Evolutionary conservation across 306 rosid genomes (phyloP), one percentile per base, ranked within the genome.

Genomic region (Casuarina equisetifolia): DNA sequence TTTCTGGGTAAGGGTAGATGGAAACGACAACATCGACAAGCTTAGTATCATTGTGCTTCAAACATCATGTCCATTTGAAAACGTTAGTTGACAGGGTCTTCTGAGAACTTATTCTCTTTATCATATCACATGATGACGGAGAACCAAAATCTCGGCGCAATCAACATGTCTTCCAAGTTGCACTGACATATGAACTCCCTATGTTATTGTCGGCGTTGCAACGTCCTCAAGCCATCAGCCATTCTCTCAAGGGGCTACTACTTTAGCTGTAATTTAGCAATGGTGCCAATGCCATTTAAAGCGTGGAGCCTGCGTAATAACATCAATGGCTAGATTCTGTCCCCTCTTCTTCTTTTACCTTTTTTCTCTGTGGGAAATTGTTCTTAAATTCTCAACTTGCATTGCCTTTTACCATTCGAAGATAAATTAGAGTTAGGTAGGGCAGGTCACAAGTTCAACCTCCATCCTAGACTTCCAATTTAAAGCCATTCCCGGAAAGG

Each of bases 1-100:
- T 43, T 75, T 45, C 57, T 40, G 82, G 62, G 70, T 58, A 44
- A 46, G 74, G 35, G 17, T 40, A 72, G 69, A 80, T 62, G 79
- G 79, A 81, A 86, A 71, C 9, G 75, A 83, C 78, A 70, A 13
- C 58, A 62, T 81, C 78, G 79, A 79, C 74, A 81, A 75, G 80
- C 15, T 39, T 83, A 85, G 91, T 84, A 85, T 70, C 76, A 83
- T 78, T 89, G 76, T 87, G 87, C 82, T 83, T 79, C 72, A 71
- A 80, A 82, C 79, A 82, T 88, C 97, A 85, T 89, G 91, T 88
- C 93, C 89, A 25, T 78, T 58, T 53, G 50, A 45, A 72, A 82
- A 78, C 87, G 79, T 76, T 77, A 75, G 51, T 72, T 72, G 78
- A 68, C 64, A 55, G 25, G 51, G 15, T 63, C 79, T 74, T 82